Evolutionary conservation across 2,329 filamentous ascomycete genomes (phyloP).

Genomic region (Cladobotryum protrusum): DNA sequence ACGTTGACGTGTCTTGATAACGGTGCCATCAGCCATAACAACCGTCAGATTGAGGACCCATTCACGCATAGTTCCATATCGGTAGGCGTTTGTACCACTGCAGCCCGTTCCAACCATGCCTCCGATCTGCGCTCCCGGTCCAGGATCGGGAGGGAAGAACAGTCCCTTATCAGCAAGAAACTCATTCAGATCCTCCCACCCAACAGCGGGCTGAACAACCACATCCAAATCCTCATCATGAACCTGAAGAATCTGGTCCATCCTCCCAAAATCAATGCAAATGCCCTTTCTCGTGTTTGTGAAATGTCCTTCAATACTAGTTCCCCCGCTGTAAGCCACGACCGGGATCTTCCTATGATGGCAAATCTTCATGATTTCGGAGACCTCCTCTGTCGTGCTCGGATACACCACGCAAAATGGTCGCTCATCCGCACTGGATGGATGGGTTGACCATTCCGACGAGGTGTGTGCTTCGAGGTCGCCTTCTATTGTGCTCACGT

Average conservation of each 20-base stretch:
- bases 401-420: conserved; percentile 73
- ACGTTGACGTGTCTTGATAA: conserved; percentile 83
- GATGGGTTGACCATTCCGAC: conserved; percentile 59
- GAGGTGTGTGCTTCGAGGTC: conserved; percentile 53
- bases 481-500: conserved; percentile 54
- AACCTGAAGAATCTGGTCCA: conserved; percentile 73
- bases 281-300: conserved; percentile 76
- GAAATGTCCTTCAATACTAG: conserved; percentile 84
- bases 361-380: conserved; percentile 83
- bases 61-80: conserved; percentile 91
- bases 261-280: conserved; percentile 77
- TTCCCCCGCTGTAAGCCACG: conserved; percentile 81
- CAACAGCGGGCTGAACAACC: conserved; percentile 72
- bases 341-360: conserved; percentile 76
- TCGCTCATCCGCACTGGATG: conserved; percentile 39
- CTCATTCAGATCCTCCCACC: conserved; percentile 83
- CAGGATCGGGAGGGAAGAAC: conserved; percentile 89
- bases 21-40: conserved; percentile 81
- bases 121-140: conserved; percentile 86
- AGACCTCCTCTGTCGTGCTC: conserved; percentile 71
- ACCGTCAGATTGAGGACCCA: conserved; percentile 86
- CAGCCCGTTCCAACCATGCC: conserved; percentile 74
- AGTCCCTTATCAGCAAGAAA: conserved; percentile 65
- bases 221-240: conserved; percentile 74
- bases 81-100: conserved; percentile 81